Conservation (phyloP, 495 filamentous ascomycete genomes). For the Daldinia decipiens region DNA sequence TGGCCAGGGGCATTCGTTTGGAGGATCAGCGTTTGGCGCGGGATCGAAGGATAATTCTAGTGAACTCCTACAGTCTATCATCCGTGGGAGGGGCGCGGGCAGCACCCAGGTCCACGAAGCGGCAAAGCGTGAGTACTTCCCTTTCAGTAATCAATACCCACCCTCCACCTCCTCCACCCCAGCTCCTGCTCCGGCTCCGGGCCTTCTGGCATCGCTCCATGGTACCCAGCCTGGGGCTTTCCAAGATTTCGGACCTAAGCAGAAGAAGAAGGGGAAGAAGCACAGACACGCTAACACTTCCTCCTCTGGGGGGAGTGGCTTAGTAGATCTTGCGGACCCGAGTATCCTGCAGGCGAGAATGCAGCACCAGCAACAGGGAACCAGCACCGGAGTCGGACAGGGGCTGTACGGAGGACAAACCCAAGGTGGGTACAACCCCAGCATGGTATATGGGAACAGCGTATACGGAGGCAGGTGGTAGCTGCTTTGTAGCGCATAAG, state of each 20-base stretch:
- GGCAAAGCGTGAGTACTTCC: slow-evolving; percentile 94
- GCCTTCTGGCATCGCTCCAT: slow-evolving; percentile 89
- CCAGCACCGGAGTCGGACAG: slow-evolving; percentile 82
- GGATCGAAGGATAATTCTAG: slow-evolving; percentile 71
- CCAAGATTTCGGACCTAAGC: slow-evolving; percentile 89
- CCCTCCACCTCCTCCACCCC: slow-evolving; percentile 80
- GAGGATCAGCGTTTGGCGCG: slow-evolving; percentile 64
- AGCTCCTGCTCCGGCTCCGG: slow-evolving; percentile 87
- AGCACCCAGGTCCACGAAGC: slow-evolving; percentile 77
- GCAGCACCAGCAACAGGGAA: slow-evolving; percentile 78
- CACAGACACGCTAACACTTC: slow-evolving; percentile 99
- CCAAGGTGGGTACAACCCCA: slow-evolving; percentile 98
- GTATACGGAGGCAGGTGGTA: slow-evolving; percentile 79
- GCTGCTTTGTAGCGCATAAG: slow-evolving; percentile 47
- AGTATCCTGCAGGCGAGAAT: slow-evolving; percentile 99
- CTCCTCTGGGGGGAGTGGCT: slow-evolving; percentile 95
- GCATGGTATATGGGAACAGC: slow-evolving; percentile 82
- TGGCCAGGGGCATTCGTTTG: slow-evolving; percentile 72
- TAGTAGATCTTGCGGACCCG: slow-evolving; percentile 99
- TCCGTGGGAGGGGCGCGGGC: slow-evolving; percentile 62
- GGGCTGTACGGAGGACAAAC: slow-evolving; percentile 88
- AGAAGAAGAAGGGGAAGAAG: slow-evolving; percentile 99
- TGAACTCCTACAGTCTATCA: slow-evolving; percentile 82
- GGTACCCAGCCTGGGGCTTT: slow-evolving; percentile 82
- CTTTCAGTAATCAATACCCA: slow-evolving; percentile 81